Conservation (phyloP, 331 rosid genomes). For the Arachis monticola region DNA sequence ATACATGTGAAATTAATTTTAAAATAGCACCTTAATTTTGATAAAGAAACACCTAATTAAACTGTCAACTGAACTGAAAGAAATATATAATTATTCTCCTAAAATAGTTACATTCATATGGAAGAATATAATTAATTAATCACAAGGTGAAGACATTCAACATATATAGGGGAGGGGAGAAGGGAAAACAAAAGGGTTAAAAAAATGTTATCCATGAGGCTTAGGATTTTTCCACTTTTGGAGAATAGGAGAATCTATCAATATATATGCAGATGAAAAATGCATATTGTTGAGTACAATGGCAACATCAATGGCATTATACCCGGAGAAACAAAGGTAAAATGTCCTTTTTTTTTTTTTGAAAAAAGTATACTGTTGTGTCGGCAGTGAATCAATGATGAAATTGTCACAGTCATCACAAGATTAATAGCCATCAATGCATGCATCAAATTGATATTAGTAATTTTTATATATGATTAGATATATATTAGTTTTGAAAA, state of each 20-base stretch:
- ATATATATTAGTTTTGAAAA: too few relatives aligned
- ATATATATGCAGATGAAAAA: slow-evolving; percentile 2
- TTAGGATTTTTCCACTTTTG: slow-evolving; percentile 16
- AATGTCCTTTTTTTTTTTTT: slow-evolving; percentile 30
- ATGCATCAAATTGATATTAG: too few relatives aligned
- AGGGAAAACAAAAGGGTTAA: background rate
- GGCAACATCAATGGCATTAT: slow-evolving; percentile 43
- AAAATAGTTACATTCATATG: background rate
- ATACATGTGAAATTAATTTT: background rate
- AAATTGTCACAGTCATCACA: slow-evolving; percentile 19
- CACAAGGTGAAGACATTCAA: background rate
- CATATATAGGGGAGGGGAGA: background rate
- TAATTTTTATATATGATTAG: too few relatives aligned
- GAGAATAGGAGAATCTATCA: slow-evolving; percentile 26
- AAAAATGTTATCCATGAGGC: background rate
- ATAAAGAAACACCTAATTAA: slow-evolving; percentile 7
- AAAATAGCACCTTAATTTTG: background rate
- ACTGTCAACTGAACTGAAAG: slow-evolving; percentile 16
- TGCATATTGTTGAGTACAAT: slow-evolving; percentile 32
- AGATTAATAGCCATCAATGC: slow-evolving; percentile 8
- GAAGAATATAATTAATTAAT: background rate
- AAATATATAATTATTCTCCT: background rate
- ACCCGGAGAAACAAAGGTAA: slow-evolving; percentile 43
- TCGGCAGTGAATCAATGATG: slow-evolving; percentile 33
- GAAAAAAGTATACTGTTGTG: slow-evolving; percentile 3